phyloP scores from a whole-genome alignment of 2,329 filamentous ascomycete species.

The Drechslerella stenobrocha region DNA sequence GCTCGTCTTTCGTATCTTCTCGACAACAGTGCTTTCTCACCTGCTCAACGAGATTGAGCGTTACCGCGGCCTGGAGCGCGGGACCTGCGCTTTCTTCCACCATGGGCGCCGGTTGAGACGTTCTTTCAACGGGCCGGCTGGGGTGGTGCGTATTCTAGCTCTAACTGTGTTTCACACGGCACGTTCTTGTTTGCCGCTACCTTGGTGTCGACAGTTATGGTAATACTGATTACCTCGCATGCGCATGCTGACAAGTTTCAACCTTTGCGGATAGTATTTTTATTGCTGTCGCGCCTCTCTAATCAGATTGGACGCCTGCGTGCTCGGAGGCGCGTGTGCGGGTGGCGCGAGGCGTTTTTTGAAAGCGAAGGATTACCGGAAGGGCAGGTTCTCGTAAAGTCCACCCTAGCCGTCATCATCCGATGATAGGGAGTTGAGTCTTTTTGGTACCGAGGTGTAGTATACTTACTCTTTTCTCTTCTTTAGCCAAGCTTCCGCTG shows the following conservation, averaged over 20 bases:
- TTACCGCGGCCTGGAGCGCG: slow-evolving; percentile 14
- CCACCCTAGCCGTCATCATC: too few species aligned
- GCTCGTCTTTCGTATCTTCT: slow-evolving; percentile 32
- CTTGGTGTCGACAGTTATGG: too few species aligned
- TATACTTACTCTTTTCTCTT: too few species aligned
- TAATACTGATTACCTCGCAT: too few species aligned
- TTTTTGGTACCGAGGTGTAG: too few species aligned
- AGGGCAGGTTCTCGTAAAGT: slow-evolving; percentile 25
- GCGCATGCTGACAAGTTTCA: slow-evolving; percentile 4
- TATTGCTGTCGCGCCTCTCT: slow-evolving; percentile 20
- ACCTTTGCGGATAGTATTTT: too few species aligned
- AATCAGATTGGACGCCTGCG: slow-evolving; percentile 14
- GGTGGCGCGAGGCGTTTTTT: slow-evolving; percentile 14
- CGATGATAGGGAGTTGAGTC: too few species aligned
- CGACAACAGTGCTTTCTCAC: slow-evolving; percentile 14
- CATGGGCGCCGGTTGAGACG: slow-evolving; percentile 12
- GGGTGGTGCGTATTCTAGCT: slow-evolving; percentile 16
- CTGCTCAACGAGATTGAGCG: slow-evolving; percentile 34
- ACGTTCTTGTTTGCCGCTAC: not conserved
- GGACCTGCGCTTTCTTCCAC: slow-evolving; percentile 23
- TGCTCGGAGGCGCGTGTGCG: slow-evolving; percentile 22
- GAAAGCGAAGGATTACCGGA: slow-evolving; percentile 31
- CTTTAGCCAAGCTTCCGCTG: too few species aligned
- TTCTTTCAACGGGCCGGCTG: not conserved
- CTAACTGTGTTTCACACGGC: not conserved